phyloP scores from a whole-genome alignment of 2,329 filamentous ascomycete species.

The Alternaria sp. region DNA sequence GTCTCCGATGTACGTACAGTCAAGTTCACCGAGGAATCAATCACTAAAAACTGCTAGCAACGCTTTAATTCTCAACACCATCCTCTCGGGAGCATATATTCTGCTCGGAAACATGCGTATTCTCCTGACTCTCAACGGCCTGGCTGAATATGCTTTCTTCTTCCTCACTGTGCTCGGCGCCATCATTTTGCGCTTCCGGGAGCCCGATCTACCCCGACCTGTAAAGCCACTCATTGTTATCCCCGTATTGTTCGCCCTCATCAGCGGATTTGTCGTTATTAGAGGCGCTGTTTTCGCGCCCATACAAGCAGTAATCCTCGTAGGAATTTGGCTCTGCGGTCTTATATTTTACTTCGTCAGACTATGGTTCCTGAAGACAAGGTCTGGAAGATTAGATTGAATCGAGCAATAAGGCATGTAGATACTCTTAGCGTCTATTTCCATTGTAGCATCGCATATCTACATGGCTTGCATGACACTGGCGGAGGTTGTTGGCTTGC shows the following conservation, averaged over 20 bases:
- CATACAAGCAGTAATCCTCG: constrained; percentile 41
- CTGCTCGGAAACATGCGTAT: constrained; percentile 69
- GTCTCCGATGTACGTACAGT: constrained; percentile 44
- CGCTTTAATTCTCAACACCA: constrained; percentile 44
- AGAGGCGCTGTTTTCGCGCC: constrained; percentile 49
- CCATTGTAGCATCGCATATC: background rate
- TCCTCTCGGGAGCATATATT: constrained; percentile 65
- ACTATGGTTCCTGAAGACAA: constrained; percentile 17
- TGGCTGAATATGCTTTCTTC: constrained; percentile 66
- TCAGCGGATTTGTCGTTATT: constrained; percentile 58
- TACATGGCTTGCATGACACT: background rate
- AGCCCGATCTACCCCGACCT: constrained; percentile 64
- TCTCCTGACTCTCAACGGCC: constrained; percentile 62
- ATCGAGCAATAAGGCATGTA: background rate
- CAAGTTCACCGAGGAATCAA: background rate
- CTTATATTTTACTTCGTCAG: constrained; percentile 28
- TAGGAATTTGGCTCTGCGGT: constrained; percentile 44
- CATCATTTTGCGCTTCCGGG: constrained; percentile 64
- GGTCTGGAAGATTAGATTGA: background rate
- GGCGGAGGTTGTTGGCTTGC: background rate
- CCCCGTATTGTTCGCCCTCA: constrained; percentile 63
- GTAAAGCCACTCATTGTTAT: constrained; percentile 66
- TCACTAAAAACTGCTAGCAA: constrained; percentile 32
- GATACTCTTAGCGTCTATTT: background rate
- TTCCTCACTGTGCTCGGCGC: constrained; percentile 69